Evolutionary conservation across 2,329 filamentous ascomycete genomes (phyloP), one percentile per base, ranked within the genome.

Genomic region (Fusarium siculi): DNA sequence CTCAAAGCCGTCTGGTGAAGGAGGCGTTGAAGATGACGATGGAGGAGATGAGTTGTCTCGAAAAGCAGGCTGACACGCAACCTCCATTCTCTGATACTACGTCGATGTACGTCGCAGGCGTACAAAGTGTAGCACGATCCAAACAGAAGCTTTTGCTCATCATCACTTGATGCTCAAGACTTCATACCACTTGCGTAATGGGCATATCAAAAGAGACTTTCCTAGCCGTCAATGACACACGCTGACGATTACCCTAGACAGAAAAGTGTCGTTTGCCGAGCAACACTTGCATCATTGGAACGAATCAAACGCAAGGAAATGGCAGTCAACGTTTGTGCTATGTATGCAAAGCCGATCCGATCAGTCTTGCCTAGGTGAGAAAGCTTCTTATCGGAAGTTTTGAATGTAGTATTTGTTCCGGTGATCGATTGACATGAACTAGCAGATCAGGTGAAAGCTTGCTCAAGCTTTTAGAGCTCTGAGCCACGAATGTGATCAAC

Each of bases 171-270:
- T 68, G 32, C 18, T 18, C 15, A 53, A 63, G 37, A 32, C 30
- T 59, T 54, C 18, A 68, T n/a, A 55, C 30, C 59, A 53, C 50
- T 66, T 73, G 70, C 70, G 70, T 73, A 70, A 73, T 73, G 42
- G 11, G 19, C 47, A 50, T 58, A 61, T 43, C 23, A 52, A 70
- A 66, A 53, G 66, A 58, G 25, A 34, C 47, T 68, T 73, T 52
- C 21, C 59, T 49, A 52, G 50, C 5, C 21, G 18, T 43, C 14
- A 32, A 63, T 74, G 70, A 67, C 70, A 66, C 57, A 25, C 32
- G 46, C 46, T 57, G 62, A 63, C 37, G 57, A 63, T 52, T 73
- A 73, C 70, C 70, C 66, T 73, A 57, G 70, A 73, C 14, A 25
- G 30, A 46, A 47, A 53, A 28, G 40, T 46, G 39, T 46, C 36